Evolutionary conservation across 2,329 filamentous ascomycete species (phyloP).

Genomic region (Trichoderma atroviride): DNA sequence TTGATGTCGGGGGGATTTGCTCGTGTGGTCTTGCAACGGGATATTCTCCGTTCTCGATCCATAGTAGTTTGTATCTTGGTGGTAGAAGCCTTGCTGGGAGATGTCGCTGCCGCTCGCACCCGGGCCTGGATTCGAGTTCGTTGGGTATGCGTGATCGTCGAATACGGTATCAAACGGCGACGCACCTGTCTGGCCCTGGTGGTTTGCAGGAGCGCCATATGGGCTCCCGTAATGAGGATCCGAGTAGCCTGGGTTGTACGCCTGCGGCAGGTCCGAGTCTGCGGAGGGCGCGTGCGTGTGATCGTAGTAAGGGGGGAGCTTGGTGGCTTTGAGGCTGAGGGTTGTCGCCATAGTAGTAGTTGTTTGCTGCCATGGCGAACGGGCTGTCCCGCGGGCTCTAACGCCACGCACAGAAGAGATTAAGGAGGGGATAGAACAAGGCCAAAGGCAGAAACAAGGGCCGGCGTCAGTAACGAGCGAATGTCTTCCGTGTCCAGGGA

Average conservation of each 20-base stretch:
- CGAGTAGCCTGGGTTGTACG: conserved; percentile 38
- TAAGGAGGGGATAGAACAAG: background rate
- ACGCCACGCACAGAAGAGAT: background rate
- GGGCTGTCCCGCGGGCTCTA: conserved; percentile 20
- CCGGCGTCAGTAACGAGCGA: background rate
- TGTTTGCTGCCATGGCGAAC: conserved; percentile 62
- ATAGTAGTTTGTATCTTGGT: conserved; percentile 62
- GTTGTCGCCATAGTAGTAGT: conserved; percentile 61
- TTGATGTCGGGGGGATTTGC: conserved; percentile 49
- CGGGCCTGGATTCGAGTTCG: conserved; percentile 48
- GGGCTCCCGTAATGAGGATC: conserved; percentile 27
- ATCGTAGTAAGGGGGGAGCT: conserved; percentile 48
- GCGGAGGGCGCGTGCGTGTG: conserved; percentile 46
- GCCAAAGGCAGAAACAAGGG: background rate
- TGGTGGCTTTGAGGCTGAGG: conserved; percentile 40
- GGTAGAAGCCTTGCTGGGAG: conserved; percentile 41
- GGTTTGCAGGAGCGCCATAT: conserved; percentile 39
- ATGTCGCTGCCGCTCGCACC: conserved; percentile 45
- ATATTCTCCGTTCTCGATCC: conserved; percentile 58
- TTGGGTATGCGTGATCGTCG: conserved; percentile 67
- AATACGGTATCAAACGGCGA: conserved; percentile 69
- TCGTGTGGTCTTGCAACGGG: conserved; percentile 55
- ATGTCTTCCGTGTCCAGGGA: background rate
- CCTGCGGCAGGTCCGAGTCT: conserved; percentile 43
- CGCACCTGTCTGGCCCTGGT: conserved; percentile 42